Evolutionary conservation across 148 eudicot genomes (phyloP).

Genomic region (Diospyros lotus): DNA sequence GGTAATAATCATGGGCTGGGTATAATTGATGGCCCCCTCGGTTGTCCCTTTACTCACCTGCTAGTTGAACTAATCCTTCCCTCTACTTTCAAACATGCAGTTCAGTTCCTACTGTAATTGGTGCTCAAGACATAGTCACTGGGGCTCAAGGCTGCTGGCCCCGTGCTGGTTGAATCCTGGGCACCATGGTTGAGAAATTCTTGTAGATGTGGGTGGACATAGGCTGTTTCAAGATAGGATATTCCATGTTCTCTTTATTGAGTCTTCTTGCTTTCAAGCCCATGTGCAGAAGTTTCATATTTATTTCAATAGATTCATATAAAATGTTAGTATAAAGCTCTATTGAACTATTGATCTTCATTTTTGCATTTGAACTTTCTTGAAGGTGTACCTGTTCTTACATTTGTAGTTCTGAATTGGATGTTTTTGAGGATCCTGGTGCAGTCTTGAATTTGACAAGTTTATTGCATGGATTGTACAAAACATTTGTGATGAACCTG

Average conservation of each 20-base stretch:
- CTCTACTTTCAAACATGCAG: background rate
- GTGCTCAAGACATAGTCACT: background rate
- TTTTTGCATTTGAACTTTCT: too few species aligned
- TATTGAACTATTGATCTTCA: too few species aligned
- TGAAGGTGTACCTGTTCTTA: too few species aligned
- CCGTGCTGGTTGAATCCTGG: too few species aligned
- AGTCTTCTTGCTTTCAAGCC: background rate
- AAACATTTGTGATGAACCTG: too few species aligned
- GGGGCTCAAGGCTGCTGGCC: background rate
- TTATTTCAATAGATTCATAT: background rate
- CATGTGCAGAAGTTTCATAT: background rate
- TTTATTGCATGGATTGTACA: too few species aligned
- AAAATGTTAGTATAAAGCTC: background rate
- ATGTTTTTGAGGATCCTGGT: too few species aligned
- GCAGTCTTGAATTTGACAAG: too few species aligned
- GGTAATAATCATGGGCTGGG: too few species aligned
- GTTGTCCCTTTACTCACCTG: background rate
- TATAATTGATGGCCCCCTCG: too few species aligned
- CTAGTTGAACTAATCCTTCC: background rate
- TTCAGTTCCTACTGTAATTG: background rate
- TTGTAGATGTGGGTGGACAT: background rate
- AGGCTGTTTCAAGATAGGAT: background rate
- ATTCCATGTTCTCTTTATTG: background rate
- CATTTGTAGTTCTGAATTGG: too few species aligned
- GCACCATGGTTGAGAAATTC: background rate